These are phyloP conservation scores for Calonectria fujianensis DNA, from an alignment of 2,329 filamentous ascomycete species.

Conservation along the genomic window DNA sequence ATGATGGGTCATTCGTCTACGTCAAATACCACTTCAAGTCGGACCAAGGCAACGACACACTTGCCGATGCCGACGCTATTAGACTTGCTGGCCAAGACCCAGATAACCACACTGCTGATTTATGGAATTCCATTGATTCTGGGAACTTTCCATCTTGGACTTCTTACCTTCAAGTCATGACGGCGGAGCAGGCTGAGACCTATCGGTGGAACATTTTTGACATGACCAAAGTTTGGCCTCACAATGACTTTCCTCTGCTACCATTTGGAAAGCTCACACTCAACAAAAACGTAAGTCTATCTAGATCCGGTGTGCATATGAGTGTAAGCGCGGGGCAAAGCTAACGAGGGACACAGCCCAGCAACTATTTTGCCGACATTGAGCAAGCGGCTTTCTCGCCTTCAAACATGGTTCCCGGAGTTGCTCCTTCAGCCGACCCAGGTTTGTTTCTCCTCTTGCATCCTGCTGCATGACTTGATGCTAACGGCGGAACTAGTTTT, in stretches of 20 bases:
- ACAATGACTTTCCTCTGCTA: constrained; percentile 76
- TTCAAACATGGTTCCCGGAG: constrained; percentile 78
- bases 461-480: not conserved
- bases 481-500: constrained; percentile 52
- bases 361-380: constrained; percentile 82
- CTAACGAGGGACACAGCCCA: constrained; percentile 40
- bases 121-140: constrained; percentile 70
- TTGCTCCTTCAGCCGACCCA: constrained; percentile 77
- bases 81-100: constrained; percentile 67
- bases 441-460: constrained; percentile 41
- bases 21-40: constrained; percentile 71
- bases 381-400: constrained; percentile 82
- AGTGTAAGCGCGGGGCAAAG: rapidly evolving
- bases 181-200: constrained; percentile 76
- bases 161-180: constrained; percentile 78
- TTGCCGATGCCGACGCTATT: constrained; percentile 63
- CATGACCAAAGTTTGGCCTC: constrained; percentile 82
- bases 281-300: constrained; percentile 72
- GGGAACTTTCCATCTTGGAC: constrained; percentile 79
- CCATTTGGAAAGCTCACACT: constrained; percentile 78
- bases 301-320: rapidly evolving
- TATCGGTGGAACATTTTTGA: constrained; percentile 81
- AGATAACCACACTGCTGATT: constrained; percentile 65
- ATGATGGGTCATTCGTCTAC: constrained; percentile 69
- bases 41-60: constrained; percentile 66